Conservation (phyloP, 208 protist species). For the Novymonas esmeraldas region DNA sequence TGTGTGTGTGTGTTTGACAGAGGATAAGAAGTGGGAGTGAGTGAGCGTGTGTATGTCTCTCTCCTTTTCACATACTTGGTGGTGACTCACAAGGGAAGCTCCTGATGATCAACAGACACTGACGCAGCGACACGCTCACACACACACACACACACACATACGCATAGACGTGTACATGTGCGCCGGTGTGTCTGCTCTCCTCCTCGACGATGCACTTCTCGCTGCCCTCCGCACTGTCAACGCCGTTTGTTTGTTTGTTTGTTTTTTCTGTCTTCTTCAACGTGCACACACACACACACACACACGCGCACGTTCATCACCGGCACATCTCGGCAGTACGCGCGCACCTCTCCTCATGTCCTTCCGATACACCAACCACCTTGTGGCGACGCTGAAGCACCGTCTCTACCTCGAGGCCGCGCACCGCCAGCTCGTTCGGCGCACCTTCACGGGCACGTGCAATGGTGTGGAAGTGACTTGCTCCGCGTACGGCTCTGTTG, state of each 20-base stretch:
- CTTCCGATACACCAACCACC: constrained; percentile 89
- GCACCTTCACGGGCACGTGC: constrained; percentile 69
- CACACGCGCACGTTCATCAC: background rate
- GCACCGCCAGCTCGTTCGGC: constrained; percentile 58
- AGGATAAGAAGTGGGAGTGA: background rate
- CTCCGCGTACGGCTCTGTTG: constrained; percentile 73
- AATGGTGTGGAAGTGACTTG: constrained; percentile 80
- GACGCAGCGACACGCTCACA: too few relatives aligned
- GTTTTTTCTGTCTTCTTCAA: background rate
- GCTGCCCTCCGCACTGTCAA: too few relatives aligned
- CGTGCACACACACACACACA: background rate
- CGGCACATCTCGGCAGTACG: too few relatives aligned
- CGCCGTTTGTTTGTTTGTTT: too few relatives aligned
- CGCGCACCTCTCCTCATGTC: too few relatives aligned
- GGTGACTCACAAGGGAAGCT: too few relatives aligned
- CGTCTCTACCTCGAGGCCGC: constrained; percentile 75
- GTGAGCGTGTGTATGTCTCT: background rate
- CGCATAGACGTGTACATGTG: background rate
- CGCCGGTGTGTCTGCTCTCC: background rate
- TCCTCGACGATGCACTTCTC: too few relatives aligned
- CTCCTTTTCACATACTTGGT: too few relatives aligned
- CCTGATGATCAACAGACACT: too few relatives aligned
- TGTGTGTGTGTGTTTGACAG: background rate
- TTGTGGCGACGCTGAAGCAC: constrained; percentile 81
- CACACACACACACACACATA: background rate